Conservation (phyloP, 257 asterid species). For the Nicotiana sylvestris region DNA sequence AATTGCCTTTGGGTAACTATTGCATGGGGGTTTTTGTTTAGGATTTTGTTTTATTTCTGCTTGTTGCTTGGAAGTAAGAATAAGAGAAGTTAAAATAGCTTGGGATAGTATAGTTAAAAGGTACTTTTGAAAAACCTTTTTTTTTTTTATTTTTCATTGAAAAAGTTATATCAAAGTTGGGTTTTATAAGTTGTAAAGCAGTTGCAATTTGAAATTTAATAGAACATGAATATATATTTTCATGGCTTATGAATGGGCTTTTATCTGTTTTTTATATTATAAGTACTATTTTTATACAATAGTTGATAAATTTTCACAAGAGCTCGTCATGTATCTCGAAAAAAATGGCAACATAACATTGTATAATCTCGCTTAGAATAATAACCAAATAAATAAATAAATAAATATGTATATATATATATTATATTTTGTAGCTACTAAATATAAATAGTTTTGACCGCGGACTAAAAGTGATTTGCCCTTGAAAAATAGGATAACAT, state of each 20-base stretch:
- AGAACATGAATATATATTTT: not conserved
- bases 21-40: constrained; percentile 40
- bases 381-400: too few species aligned
- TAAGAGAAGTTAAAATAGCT: constrained; percentile 24
- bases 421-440: too few species aligned
- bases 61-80: constrained; percentile 31
- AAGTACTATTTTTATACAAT: not conserved
- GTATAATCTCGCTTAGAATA: too few species aligned
- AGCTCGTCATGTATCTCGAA: too few species aligned
- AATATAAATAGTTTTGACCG: too few species aligned
- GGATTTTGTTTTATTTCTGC: constrained; percentile 32
- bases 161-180: not conserved
- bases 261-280: not conserved
- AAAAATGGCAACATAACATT: too few species aligned
- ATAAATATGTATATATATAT: too few species aligned
- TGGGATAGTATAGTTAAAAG: not conserved
- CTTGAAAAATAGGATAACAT: too few species aligned
- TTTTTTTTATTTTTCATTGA: too few species aligned
- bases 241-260: not conserved
- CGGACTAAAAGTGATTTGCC: too few species aligned
- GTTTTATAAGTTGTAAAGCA: not conserved
- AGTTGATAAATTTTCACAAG: too few species aligned
- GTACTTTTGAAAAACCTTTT: too few species aligned
- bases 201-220: not conserved
- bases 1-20: constrained; percentile 31